Evolutionary conservation across 2,329 filamentous ascomycete species (phyloP), one percentile per base, ranked within the genome.

Genomic region (Verticillium isaacii): DNA sequence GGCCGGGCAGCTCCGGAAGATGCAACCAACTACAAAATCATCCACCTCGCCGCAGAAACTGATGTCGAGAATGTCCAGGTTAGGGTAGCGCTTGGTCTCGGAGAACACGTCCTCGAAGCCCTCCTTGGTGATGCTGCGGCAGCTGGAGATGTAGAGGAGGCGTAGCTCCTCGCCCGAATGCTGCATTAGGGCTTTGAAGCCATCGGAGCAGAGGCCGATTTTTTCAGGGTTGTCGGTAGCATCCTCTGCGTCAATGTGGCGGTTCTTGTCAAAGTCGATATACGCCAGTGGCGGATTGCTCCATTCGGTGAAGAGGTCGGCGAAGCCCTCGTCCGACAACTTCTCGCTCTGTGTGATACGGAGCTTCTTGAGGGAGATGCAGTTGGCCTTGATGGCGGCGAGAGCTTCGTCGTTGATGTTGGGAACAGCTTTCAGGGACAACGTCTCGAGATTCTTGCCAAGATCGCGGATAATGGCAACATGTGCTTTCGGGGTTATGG

Each of bases 111-210:
- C 82, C 64, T 91, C 86, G 63, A 97, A 93, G 0, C 91, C 87
- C 17, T 84, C 77, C 37, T 83, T 80, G 1, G 86, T 83, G 65
- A 98, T 93, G 72, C 97, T 90, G 3, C 94, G 89, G 71, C 92
- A 96, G 0, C 89, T 91, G 15, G 91, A 85, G n/a, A 97, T 80
- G 70, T 96, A 91, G 37, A 98, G 79, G 50, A 83, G 78, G 63
- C 82, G 81, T 2, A 98, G 75, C 12, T 76, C 80, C 1, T 76
- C 71, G 4, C 91, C 91, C 0, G 93, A 97, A 71, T 97, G 94
- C 0, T 79, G 77, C 91, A 97, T 97, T 54, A 97, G 76, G 0
- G 92, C 91, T 66, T 83, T 79, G 77, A 98, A 94, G 0, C 90
- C 93, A 6, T 83, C 76, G 0, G 87, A 89, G 59, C 89, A 92